Evolutionary conservation across 139 green algal genomes (phyloP), one percentile per base, ranked within the genome.

Genomic region (Coelastrella sp.): DNA sequence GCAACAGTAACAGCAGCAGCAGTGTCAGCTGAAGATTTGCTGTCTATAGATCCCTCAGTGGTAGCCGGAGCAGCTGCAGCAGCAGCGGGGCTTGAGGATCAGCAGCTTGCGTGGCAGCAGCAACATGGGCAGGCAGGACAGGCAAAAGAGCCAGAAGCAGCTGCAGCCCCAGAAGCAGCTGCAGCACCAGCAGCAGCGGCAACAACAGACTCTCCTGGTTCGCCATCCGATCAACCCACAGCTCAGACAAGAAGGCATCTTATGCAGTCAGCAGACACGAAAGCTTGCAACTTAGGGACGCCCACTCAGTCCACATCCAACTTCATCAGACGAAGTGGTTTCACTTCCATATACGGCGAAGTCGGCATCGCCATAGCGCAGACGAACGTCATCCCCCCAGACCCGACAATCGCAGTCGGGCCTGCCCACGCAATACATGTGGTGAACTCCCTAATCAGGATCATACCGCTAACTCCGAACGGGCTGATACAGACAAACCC

Each of bases 231-330:
- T 16, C 32, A 47, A 47, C 32, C 32, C 32, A 74, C 58, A 22
- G 61, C 80, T 11, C 58, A 58, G 7, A 86, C 5, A 16, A 54
- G 80, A 7, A 59, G 68, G 68, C 68, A 60, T 7, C 80, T 86
- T 5, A 23, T 86, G 4, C 78, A 84, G 22, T 17, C 81, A 77
- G 64, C 64, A 78, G 61, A 47, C 47, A 59, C 80, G 66, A 5
- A 13, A 5, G 83, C 80, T 4, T 88, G 83, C 68, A 88, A 88
- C 83, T 80, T 80, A 61, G 83, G 83, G 17, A 88, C 68, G 68
- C 83, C 4, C 16, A 73, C 14, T 60, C 66, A 5, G 19, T 17
- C 54, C 68, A 32, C 22, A 10, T 76, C 68, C n/a, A 76, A 76
- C 22, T 23, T 17, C 8, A 32, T 32, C 68, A 76, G n/a, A 14